Evolutionary conservation across 2,329 filamentous ascomycete genomes (phyloP), one percentile per base, ranked within the genome.

Genomic region (Fusarium oligoseptatum): DNA sequence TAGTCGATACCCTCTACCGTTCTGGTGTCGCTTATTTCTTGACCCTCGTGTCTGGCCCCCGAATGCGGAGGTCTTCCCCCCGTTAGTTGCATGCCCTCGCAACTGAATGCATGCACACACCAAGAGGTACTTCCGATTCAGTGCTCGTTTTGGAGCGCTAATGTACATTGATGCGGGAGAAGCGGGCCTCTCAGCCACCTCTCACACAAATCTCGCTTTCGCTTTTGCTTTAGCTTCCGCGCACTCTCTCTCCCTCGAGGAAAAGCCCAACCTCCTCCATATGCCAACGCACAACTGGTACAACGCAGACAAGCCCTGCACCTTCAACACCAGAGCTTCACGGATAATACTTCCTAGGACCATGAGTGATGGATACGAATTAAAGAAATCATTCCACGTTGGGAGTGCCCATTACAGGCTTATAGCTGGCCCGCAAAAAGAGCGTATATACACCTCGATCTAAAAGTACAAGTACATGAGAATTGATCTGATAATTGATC

Each of bases 401-500:
- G 45, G 27, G 39, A 50, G 24, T 50, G 67, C 63, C 39, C 64
- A 58, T 65, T 55, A 48, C 32, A 61, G 45, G 60, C 57, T 55
- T 32, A 22, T 20, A 55, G 17, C 29, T 66, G 69, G 58, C 24
- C 43, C 12, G 45, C 39, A 73, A 74, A 74, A 64, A 20, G 72
- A 74, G 66, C 56, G 69, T 74, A 73, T 34, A 74, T 75, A 74
- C 72, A 75, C 58, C 66, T 74, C 62, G 62, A 67, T 70, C 65
- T 70, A 75, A 74, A 73, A 73, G 36, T 74, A 74, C 69, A 75
- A 75, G 63, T 74, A 74, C 72, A 74, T 73, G 66, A 70, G n/a
- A 74, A 73, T 75, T 73, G 69, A 70, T 67, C 72, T 60, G 55
- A 64, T 70, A 74, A 69, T 63, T 66, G 68, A 74, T 64, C 34